phyloP scores from a whole-genome alignment of 495 filamentous ascomycete species.

The Penicillium bialowiezense region DNA sequence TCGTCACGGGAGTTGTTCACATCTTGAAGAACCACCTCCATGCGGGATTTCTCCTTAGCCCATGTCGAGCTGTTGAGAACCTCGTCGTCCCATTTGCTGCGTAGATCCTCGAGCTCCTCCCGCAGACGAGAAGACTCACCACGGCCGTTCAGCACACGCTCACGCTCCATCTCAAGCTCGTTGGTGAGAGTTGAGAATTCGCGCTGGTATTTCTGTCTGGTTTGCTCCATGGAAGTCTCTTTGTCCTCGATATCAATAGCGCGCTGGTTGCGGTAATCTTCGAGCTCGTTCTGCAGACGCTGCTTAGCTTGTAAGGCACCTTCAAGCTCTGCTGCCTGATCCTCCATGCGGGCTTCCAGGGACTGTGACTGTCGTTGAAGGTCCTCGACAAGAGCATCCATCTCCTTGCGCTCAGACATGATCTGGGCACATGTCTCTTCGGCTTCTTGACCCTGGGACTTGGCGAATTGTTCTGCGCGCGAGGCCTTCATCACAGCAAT shows the following conservation, averaged over 20 bases:
- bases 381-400: conserved; percentile 86
- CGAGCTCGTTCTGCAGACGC: conserved; percentile 93
- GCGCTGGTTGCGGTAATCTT: conserved; percentile 92
- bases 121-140: conserved; percentile 72
- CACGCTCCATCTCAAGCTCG: conserved; percentile 89
- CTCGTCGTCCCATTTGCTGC: conserved; percentile 98
- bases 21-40: conserved; percentile 89
- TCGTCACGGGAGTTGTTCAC: conserved; percentile 88
- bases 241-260: conserved; percentile 97
- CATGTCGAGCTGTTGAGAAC: conserved; percentile 96
- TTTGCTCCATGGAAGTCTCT: conserved; percentile 94
- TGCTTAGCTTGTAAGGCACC: conserved; percentile 88
- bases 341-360: conserved; percentile 87
- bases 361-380: conserved; percentile 85
- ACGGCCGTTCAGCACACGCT: conserved; percentile 70
- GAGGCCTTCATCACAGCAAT: conserved; percentile 91
- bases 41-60: conserved; percentile 94
- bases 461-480: conserved; percentile 91
- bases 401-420: conserved; percentile 87
- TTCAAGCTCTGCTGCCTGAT: conserved; percentile 85
- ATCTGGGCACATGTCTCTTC: conserved; percentile 88
- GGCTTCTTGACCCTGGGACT: conserved; percentile 79
- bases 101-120: conserved; percentile 91
- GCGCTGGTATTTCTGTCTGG: conserved; percentile 92
- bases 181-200: conserved; percentile 86